Base-by-base conservation (phyloP, 1,284 basidiomycete genomes). In the Ustilago sp. region DNA sequence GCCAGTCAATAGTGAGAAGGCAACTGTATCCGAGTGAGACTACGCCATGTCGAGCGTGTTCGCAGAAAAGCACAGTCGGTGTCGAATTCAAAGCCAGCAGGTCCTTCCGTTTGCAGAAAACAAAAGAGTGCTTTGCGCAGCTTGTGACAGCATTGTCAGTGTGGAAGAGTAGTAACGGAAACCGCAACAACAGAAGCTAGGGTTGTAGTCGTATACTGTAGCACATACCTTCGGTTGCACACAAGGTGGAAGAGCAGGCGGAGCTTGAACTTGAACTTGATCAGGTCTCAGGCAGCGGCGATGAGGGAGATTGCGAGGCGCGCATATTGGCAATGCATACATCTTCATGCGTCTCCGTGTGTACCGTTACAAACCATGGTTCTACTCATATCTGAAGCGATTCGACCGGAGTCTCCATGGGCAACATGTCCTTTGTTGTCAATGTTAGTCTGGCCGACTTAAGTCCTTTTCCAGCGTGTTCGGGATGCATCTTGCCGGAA, bases 321-420 rank as follows among this genome's bases (percentile, higher is more conserved):
- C 38, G 53, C 53, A 38, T 39, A 19, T 41, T 38, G 19, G 1
- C 43, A 45, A 38, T 36, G 35, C 53, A 48, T 39, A 19, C 12
- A 31, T 17, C 47, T 59, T 34, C 47, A 59, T 50, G 47, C 58
- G 58, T 59, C 47, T 38, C 34, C 35, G 23, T 38, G 9, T 51
- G 58, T 59, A 59, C 58, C 58, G 47, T 35, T 50, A 51, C 35
- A 59, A 32, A 35, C 35, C 47, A 23, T 59, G 58, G 8, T 59
- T 59, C 58, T 39, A 50, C 45, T 59, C 43, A 23, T 23, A 23
- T 23, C 23, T 23, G 23, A 23, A 23, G 23, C 23, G 23, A n/a
- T 45, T 19, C 43, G 17, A 45, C 43, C 43, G 43, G 43, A 19
- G 9, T 19, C 17, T 19, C n/a, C 43, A 45, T 45, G 8, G 43